These are phyloP conservation scores for Ogataea zsoltii DNA, from an alignment of 805 yeast genomes.

Conservation along the genomic window DNA sequence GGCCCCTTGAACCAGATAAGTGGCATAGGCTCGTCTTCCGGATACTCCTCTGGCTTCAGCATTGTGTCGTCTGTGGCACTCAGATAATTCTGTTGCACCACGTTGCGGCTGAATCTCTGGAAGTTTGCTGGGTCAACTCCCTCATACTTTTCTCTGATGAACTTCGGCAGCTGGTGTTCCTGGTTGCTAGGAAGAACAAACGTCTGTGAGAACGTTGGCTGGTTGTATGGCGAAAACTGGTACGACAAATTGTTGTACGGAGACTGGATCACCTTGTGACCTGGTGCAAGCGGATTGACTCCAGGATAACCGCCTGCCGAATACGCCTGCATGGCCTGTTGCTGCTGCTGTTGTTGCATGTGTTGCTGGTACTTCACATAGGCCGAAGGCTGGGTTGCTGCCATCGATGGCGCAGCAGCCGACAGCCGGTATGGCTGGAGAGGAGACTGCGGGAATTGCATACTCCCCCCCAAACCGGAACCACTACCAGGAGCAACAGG, in stretches of 20 bases:
- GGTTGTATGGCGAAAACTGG: constrained; percentile 33
- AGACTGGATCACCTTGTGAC: constrained; percentile 34
- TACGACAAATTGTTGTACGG: constrained; percentile 33
- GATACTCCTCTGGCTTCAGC: constrained; percentile 22
- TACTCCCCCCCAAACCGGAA: constrained; percentile 5
- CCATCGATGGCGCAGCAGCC: constrained; percentile 10
- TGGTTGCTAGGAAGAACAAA: constrained; percentile 39
- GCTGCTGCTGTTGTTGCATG: constrained; percentile 5
- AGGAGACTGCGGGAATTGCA: constrained; percentile 1
- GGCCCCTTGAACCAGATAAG: constrained; percentile 71
- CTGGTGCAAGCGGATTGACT: constrained; percentile 16
- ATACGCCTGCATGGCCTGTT: constrained; percentile 12
- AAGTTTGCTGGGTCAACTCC: constrained; percentile 36
- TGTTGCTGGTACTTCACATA: constrained; percentile 10
- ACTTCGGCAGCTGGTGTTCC: constrained; percentile 35
- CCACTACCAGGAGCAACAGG: constrained; percentile 12
- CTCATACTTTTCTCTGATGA: constrained; percentile 34
- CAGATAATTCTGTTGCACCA: constrained; percentile 24
- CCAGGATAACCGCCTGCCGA: constrained; percentile 1
- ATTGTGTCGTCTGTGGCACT: constrained; percentile 18
- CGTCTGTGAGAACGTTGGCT: constrained; percentile 33
- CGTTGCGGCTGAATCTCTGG: constrained; percentile 25
- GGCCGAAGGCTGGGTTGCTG: constrained; percentile 3
- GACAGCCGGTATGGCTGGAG: constrained; percentile 14
- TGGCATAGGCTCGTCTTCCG: constrained; percentile 31